A percentile compares a stretch with the other conserved stretches of the same genome.
Conservation (phyloP, 768 basidiomycete genomes). For the Amanita jacksonii region DNA sequence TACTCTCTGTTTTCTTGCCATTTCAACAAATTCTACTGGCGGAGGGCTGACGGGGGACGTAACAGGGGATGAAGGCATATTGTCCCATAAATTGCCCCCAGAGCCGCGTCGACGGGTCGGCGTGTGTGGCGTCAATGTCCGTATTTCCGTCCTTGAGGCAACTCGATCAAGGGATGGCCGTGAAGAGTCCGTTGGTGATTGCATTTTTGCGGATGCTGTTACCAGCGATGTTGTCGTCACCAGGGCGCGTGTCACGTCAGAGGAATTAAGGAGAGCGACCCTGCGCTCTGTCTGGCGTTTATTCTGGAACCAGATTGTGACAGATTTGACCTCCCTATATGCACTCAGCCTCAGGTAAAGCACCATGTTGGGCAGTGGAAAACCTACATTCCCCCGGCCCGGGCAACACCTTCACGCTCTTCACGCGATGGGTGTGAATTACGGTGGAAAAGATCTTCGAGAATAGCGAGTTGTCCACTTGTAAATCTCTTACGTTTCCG, state of each 20-base stretch:
- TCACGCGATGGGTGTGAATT: constrained; percentile 69
- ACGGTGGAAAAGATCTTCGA: constrained; percentile 65
- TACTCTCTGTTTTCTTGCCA: constrained; percentile 35
- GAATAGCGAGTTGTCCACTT: constrained; percentile 56
- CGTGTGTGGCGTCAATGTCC: constrained; percentile 29
- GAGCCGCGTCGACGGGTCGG: constrained; percentile 28
- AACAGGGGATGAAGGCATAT: constrained; percentile 57
- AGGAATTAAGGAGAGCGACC: constrained; percentile 34
- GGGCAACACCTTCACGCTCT: constrained; percentile 57
- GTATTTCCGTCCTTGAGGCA: constrained; percentile 45
- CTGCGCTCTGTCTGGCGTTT: constrained; percentile 64
- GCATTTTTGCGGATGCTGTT: constrained; percentile 17
- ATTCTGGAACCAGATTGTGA: constrained; percentile 83
- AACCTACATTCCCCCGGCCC: constrained; percentile 54
- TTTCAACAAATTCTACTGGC: constrained; percentile 36
- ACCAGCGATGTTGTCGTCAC: constrained; percentile 15
- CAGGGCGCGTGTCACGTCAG: constrained; percentile 19
- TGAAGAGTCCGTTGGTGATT: constrained; percentile 19
- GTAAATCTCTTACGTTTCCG: constrained; percentile 67
- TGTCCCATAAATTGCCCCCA: constrained; percentile 36
- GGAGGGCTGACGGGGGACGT: constrained; percentile 44
- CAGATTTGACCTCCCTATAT: constrained; percentile 53
- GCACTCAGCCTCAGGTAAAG: constrained; percentile 12
- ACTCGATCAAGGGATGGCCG: constrained; percentile 50
- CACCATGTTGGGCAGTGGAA: constrained; percentile 5